Evolutionary conservation across 768 basidiomycete genomes (phyloP).

Genomic region (Pisolithus orientalis): DNA sequence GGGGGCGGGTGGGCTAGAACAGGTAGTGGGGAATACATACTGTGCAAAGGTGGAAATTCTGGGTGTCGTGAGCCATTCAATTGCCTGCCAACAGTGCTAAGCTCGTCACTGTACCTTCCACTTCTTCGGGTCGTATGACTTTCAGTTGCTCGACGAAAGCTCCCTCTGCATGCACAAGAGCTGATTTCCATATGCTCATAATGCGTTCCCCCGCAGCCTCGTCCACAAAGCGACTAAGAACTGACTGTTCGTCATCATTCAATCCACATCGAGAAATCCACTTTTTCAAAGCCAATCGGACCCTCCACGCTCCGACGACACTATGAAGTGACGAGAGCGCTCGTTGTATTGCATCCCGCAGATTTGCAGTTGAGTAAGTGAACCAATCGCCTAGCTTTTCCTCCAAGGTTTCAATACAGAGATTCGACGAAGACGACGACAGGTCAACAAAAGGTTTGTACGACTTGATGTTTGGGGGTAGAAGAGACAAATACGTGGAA

Average conservation of each 20-base stretch:
- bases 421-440: constrained; percentile 47
- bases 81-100: neutral
- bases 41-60: constrained; percentile 50
- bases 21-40: constrained; percentile 50
- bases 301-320: constrained; percentile 65
- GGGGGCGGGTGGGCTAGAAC: constrained; percentile 41
- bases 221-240: constrained; percentile 45
- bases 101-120: constrained; percentile 11
- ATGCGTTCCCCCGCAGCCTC: constrained; percentile 49
- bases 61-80: constrained; percentile 8
- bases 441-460: constrained; percentile 87
- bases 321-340: constrained; percentile 59
- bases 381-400: constrained; percentile 62
- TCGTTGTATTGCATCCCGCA: constrained; percentile 39
- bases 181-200: constrained; percentile 50
- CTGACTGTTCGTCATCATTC: constrained; percentile 38
- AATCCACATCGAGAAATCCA: constrained; percentile 43
- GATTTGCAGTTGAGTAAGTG: constrained; percentile 37
- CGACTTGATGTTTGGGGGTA: constrained; percentile 62
- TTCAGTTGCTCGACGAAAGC: constrained; percentile 40
- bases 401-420: constrained; percentile 38
- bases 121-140: constrained; percentile 10
- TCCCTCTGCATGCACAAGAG: constrained; percentile 38
- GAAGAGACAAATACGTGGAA: constrained; percentile 71
- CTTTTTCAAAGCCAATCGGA: constrained; percentile 47